phyloP scores from a whole-genome alignment of 2,329 filamentous ascomycete genomes.

The Penicillium sp. region DNA sequence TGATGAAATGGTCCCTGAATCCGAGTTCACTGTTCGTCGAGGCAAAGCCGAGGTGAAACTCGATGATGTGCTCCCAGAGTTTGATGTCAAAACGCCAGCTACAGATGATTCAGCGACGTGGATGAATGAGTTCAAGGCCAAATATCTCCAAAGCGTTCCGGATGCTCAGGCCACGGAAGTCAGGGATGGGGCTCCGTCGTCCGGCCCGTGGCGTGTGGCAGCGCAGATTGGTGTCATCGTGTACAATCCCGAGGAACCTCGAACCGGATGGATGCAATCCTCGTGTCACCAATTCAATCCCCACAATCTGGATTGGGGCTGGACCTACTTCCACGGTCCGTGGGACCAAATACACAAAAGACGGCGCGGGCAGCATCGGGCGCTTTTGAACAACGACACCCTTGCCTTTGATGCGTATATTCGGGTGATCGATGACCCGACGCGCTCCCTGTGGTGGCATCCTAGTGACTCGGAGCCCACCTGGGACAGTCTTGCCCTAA shows the following conservation, averaged over 20 bases:
- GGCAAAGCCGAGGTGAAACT: conserved; percentile 34
- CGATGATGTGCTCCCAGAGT: conserved; percentile 25
- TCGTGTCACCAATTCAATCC: conserved; percentile 56
- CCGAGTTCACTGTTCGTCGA: conserved; percentile 37
- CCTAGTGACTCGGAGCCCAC: conserved; percentile 46
- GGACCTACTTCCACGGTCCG: conserved; percentile 56
- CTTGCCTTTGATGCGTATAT: conserved; percentile 58
- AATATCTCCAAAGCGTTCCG: conserved; percentile 19
- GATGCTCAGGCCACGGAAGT: background rate
- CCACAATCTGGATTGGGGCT: conserved; percentile 56
- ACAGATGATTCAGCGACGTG: conserved; percentile 26
- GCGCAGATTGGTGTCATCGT: conserved; percentile 57
- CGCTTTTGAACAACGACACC: conserved; percentile 55
- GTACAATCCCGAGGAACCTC: conserved; percentile 59
- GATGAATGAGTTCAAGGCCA: conserved; percentile 25
- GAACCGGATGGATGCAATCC: conserved; percentile 51
- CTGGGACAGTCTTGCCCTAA: conserved; percentile 54
- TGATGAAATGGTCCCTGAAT: conserved; percentile 34
- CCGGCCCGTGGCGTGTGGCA: conserved; percentile 44
- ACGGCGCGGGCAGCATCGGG: conserved; percentile 52
- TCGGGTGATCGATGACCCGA: conserved; percentile 55
- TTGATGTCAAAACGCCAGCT: conserved; percentile 26
- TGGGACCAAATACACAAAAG: conserved; percentile 54
- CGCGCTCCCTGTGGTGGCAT: conserved; percentile 57
- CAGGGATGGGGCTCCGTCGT: conserved; percentile 4